These are phyloP conservation scores for Capsicum rhomboideum DNA, from an alignment of 257 asterid genomes.

Conservation along the genomic window DNA sequence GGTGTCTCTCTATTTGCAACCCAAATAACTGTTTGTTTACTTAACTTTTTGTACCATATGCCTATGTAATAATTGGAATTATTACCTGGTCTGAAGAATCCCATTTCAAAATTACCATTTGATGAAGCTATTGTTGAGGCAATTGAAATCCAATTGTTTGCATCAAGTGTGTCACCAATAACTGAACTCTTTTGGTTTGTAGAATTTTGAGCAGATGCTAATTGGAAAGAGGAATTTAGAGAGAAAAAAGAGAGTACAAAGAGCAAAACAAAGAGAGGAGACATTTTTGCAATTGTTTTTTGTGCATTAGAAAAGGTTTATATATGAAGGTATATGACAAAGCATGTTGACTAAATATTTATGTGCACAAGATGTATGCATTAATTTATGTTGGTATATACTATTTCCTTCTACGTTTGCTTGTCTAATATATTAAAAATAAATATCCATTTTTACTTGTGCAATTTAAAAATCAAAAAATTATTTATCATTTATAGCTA, in stretches of 20 bases:
- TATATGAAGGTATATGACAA: not conserved
- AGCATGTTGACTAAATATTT: not conserved
- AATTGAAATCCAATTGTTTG: not conserved
- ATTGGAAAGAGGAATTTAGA: not conserved
- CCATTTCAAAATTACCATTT: constrained; percentile 1
- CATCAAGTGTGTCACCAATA: not conserved
- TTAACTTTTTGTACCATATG: not conserved
- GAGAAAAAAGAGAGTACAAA: not conserved
- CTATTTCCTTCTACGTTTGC: too few relatives aligned
- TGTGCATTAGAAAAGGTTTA: not conserved
- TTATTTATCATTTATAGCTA: too few relatives aligned
- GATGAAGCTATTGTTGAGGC: not conserved
- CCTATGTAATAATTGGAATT: not conserved
- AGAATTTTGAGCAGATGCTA: too few relatives aligned
- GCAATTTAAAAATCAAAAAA: too few relatives aligned
- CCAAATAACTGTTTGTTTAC: not conserved
- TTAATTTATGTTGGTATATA: not conserved
- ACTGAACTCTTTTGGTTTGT: not conserved
- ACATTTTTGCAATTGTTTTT: not conserved
- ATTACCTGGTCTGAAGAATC: constrained; percentile 4
- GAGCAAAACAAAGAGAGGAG: not conserved
- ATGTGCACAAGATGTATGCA: not conserved
- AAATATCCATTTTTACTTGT: too few relatives aligned
- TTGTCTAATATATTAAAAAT: too few relatives aligned
- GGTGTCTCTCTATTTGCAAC: constrained; percentile 1